These are phyloP conservation scores for Metschnikowia henanensis DNA, from an alignment of 805 yeast species.

Conservation along the genomic window DNA sequence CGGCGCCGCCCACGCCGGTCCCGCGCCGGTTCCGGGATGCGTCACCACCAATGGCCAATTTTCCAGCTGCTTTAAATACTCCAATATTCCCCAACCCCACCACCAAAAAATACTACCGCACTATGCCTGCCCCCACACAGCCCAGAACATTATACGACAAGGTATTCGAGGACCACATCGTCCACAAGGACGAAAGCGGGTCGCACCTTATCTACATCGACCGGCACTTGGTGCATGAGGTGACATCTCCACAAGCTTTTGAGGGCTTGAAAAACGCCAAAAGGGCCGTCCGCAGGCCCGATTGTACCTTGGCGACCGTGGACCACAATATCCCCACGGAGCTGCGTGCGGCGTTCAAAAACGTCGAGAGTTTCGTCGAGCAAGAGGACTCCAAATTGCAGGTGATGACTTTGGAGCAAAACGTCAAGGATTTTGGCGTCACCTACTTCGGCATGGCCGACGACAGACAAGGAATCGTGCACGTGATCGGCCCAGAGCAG, in stretches of 20 bases:
- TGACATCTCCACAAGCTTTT: conserved; percentile 98
- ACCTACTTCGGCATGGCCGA: conserved; percentile 95
- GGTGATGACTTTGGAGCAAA: conserved; percentile 88
- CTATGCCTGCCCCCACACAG: not conserved
- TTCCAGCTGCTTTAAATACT: not conserved
- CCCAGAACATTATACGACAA: conserved; percentile 82
- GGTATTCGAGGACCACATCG: conserved; percentile 93
- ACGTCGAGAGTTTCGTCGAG: conserved; percentile 75
- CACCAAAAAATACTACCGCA: too few relatives aligned
- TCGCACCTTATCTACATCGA: conserved; percentile 89
- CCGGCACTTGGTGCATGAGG: conserved; percentile 97
- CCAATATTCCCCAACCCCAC: not conserved
- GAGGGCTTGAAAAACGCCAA: conserved; percentile 91
- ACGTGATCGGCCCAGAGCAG: conserved; percentile 98
- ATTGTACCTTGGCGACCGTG: conserved; percentile 92
- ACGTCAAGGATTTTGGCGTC: conserved; percentile 85
- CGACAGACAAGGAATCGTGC: conserved; percentile 96
- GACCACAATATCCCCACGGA: conserved; percentile 97
- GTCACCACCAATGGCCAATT: conserved; percentile 8
- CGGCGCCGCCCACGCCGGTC: conserved; percentile 11
- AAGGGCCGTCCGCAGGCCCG: conserved; percentile 85
- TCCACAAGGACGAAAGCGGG: conserved; percentile 84
- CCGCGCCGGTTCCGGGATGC: conserved; percentile 20
- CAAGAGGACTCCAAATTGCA: conserved; percentile 92
- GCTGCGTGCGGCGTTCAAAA: conserved; percentile 75